A percentile compares a stretch with the other conserved stretches of the same genome.
Conservation (phyloP, 1,284 basidiomycete species). For the Marasmius fiardii region DNA sequence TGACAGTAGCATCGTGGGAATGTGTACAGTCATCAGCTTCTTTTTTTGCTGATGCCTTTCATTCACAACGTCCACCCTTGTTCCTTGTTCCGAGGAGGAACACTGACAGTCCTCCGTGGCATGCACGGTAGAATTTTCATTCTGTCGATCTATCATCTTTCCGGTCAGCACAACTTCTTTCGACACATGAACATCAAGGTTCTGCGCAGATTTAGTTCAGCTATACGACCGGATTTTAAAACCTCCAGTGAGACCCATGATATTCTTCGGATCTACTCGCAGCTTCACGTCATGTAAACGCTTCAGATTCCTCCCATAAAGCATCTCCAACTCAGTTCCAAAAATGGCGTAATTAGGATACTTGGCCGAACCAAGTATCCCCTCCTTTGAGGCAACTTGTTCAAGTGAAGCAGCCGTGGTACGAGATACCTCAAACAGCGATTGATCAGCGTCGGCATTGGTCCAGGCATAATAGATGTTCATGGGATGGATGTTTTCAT, state of each 20-base stretch:
- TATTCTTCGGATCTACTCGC: not conserved
- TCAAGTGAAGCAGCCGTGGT: conserved; percentile 12
- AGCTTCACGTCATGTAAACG: not conserved
- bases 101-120: no score
- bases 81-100: no score
- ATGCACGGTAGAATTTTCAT: no score
- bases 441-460: not conserved
- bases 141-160: no score
- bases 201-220: no score
- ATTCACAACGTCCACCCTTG: no score
- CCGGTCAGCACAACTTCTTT: no score
- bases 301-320: not conserved
- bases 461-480: conserved; percentile 8
- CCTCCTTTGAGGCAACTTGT: not conserved
- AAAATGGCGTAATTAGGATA: conserved; percentile 11
- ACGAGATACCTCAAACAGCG: not conserved
- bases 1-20: no score
- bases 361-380: not conserved
- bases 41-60: no score
- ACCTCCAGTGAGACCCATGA: not conserved
- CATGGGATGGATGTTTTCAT: not conserved
- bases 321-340: conserved; percentile 3
- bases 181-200: no score
- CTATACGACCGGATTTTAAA: no score
- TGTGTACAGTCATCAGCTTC: no score